Evolutionary conservation across 495 filamentous ascomycete genomes (phyloP).

Genomic region (Penicillium argentinense): DNA sequence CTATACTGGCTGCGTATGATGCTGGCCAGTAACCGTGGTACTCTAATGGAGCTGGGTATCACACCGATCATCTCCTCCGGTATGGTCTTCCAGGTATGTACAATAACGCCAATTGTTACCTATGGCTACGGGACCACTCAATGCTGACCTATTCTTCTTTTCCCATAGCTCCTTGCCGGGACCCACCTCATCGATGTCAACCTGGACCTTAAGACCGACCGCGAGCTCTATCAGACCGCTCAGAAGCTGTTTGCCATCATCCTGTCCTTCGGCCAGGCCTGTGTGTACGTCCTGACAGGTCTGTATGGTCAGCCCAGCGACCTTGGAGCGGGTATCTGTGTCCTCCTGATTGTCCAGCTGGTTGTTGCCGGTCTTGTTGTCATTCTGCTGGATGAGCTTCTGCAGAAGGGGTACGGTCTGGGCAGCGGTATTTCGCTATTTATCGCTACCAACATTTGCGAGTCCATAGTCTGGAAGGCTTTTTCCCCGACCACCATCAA

Average conservation of each 20-base stretch:
- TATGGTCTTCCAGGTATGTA: conserved; percentile 94
- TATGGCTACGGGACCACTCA: too few species aligned
- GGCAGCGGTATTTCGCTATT: conserved; percentile 98
- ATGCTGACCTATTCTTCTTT: conserved; percentile 18
- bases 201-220: conserved; percentile 98
- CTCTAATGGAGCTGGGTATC: conserved; percentile 98
- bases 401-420: conserved; percentile 99
- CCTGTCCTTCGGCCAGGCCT: conserved; percentile 93
- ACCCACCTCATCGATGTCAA: conserved; percentile 99
- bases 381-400: conserved; percentile 97
- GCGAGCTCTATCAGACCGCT: conserved; percentile 98
- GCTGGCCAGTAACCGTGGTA: conserved; percentile 98
- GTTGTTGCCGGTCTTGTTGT: conserved; percentile 96
- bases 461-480: conserved; percentile 99
- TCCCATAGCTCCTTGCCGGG: conserved; percentile 77
- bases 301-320: conserved; percentile 96
- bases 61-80: conserved; percentile 99
- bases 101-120: too few species aligned
- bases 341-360: conserved; percentile 94
- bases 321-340: conserved; percentile 95
- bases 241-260: conserved; percentile 99
- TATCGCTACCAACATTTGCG: conserved; percentile 99
- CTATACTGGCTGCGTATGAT: conserved; percentile 99
- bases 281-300: conserved; percentile 95
- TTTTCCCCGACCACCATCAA: conserved; percentile 99